A percentile compares a stretch with the other conserved stretches of the same genome.
Conservation (phyloP, 2,329 filamentous ascomycete species). For the Penicillium sumatraense region DNA sequence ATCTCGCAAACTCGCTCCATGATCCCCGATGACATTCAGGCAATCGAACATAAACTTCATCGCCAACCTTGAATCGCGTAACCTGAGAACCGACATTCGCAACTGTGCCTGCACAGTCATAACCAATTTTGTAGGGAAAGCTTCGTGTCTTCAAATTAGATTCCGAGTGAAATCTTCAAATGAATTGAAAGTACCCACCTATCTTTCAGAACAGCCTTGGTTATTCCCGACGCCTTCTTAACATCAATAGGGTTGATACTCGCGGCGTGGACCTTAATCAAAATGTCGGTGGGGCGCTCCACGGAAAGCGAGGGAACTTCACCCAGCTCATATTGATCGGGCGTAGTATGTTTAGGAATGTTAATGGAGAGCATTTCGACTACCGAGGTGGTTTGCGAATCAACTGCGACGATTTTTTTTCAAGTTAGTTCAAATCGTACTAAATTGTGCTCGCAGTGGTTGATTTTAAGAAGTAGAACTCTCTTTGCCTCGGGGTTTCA, state of each 20-base stretch:
- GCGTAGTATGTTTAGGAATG: slow-evolving; percentile 18
- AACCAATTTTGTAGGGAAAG: slow-evolving; percentile 50
- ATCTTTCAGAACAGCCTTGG: slow-evolving; percentile 36
- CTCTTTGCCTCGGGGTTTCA: slow-evolving; percentile 7
- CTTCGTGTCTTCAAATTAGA: slow-evolving; percentile 19
- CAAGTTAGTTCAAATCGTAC: background rate
- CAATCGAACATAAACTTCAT: slow-evolving; percentile 43
- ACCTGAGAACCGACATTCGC: slow-evolving; percentile 38
- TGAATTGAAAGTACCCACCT: slow-evolving; percentile 17
- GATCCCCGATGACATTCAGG: slow-evolving; percentile 36
- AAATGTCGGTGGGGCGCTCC: slow-evolving; percentile 21
- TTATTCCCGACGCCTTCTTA: slow-evolving; percentile 42
- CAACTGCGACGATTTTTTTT: no score
- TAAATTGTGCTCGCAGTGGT: background rate
- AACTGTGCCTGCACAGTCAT: slow-evolving; percentile 47
- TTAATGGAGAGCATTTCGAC: slow-evolving; percentile 24
- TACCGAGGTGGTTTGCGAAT: no score
- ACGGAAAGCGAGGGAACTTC: slow-evolving; percentile 19
- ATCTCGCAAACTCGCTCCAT: slow-evolving; percentile 43
- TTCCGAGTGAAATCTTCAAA: background rate
- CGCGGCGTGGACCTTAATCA: slow-evolving; percentile 45
- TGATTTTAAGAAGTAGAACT: background rate
- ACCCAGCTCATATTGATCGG: slow-evolving; percentile 25
- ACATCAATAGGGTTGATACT: slow-evolving; percentile 53
- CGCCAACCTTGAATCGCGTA: slow-evolving; percentile 42